phyloP scores from a whole-genome alignment of 129 eudicot genomes.

The Escallonia rubra region DNA sequence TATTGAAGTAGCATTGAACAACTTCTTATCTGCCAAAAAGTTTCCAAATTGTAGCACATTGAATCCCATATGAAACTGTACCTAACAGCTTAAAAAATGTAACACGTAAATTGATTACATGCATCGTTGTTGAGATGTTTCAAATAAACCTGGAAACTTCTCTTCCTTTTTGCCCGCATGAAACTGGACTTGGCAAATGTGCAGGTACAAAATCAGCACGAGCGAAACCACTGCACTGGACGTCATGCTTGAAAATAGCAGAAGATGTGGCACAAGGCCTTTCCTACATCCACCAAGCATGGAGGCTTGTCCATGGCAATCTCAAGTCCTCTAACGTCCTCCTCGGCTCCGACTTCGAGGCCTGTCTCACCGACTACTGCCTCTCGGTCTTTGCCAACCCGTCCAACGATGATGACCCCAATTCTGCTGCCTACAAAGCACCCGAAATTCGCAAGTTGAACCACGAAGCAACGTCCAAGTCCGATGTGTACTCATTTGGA shows the following conservation, averaged over 20 bases:
- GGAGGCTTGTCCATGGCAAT: conserved; percentile 84
- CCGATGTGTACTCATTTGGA: background rate
- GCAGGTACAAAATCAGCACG: conserved; percentile 80
- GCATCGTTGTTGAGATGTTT: too few species aligned
- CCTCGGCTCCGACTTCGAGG: conserved; percentile 85
- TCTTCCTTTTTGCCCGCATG: too few species aligned
- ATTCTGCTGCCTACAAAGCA: conserved; percentile 48
- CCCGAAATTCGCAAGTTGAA: conserved; percentile 54
- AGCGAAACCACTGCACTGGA: conserved; percentile 92
- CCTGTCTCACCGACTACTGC: conserved; percentile 83
- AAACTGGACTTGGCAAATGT: background rate
- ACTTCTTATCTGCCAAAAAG: too few species aligned
- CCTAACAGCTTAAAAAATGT: too few species aligned
- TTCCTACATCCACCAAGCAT: conserved; percentile 90
- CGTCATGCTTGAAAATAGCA: conserved; percentile 84
- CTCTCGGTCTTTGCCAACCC: conserved; percentile 40
- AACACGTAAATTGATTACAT: too few species aligned
- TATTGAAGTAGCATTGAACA: too few species aligned
- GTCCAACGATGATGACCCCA: conserved; percentile 13
- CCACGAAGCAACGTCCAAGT: background rate
- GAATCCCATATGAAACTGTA: too few species aligned
- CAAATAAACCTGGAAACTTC: too few species aligned
- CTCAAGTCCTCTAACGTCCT: conserved; percentile 80
- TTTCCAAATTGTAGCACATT: too few species aligned
- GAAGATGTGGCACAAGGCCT: conserved; percentile 84